Evolutionary conservation across 1,139 yeast species (phyloP).

Genomic region (Hansenula sp.): DNA sequence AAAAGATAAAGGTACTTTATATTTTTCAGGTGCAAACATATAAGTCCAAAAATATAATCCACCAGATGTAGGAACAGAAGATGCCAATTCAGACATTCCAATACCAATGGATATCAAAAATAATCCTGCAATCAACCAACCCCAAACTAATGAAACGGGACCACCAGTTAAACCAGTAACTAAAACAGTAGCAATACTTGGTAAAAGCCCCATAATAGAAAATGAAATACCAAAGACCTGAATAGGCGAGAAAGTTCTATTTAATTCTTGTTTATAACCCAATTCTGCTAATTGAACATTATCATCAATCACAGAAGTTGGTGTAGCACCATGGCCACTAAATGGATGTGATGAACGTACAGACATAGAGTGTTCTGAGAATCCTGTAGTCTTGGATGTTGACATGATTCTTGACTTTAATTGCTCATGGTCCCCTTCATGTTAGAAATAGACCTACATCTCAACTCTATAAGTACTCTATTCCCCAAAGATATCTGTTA

Average conservation of each 20-base stretch:
- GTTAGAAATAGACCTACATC: too few species aligned
- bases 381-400: too few species aligned
- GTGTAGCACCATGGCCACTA: too few species aligned
- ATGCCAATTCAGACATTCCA: background rate
- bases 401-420: too few species aligned
- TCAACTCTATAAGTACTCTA: too few species aligned
- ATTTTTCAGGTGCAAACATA: background rate
- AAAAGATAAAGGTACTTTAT: background rate
- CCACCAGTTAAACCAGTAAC: background rate
- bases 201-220: background rate
- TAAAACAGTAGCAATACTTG: background rate
- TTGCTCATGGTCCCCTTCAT: too few species aligned
- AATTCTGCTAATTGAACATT: background rate
- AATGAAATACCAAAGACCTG: background rate
- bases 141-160: background rate
- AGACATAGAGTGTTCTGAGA: too few species aligned
- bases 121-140: background rate
- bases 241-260: background rate
- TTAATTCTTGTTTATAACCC: background rate
- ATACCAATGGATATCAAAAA: background rate
- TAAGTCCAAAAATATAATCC: background rate
- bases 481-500: too few species aligned
- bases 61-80: background rate
- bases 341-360: too few species aligned
- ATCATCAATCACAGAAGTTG: background rate